phyloP scores from a whole-genome alignment of 495 filamentous ascomycete species.

The Aspergillus wentii region DNA sequence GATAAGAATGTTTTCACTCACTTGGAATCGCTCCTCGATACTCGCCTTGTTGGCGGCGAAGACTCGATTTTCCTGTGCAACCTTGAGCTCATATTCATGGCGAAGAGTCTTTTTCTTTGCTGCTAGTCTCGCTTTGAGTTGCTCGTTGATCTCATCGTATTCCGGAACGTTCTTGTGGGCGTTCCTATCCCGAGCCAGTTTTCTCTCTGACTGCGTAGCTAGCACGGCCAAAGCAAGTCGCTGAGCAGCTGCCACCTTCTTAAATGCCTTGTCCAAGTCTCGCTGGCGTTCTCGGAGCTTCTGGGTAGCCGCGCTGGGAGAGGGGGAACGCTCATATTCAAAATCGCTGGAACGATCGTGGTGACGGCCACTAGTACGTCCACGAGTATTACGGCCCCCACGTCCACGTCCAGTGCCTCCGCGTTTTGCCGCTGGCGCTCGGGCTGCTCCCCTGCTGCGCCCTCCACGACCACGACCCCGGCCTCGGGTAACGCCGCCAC shows the following conservation, averaged over 20 bases:
- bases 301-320: constrained; percentile 28
- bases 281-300: constrained; percentile 37
- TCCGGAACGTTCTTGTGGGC: constrained; percentile 39
- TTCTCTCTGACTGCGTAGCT: constrained; percentile 33
- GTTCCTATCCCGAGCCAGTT: constrained; percentile 34
- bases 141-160: constrained; percentile 23
- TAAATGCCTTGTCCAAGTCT: constrained; percentile 37
- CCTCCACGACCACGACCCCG: constrained; percentile 35
- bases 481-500: constrained; percentile 9
- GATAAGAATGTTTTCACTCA: constrained; percentile 12
- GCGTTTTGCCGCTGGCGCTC: constrained; percentile 14
- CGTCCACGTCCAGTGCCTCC: too few species aligned
- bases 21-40: constrained; percentile 22
- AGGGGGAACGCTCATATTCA: constrained; percentile 30
- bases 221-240: constrained; percentile 32
- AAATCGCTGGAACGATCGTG: constrained; percentile 22
- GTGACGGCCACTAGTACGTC: constrained; percentile 16
- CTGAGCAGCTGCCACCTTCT: constrained; percentile 36
- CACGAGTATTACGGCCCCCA: constrained; percentile 15
- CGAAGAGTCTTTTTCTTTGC: constrained; percentile 14
- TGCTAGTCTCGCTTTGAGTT: constrained; percentile 12
- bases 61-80: constrained; percentile 21
- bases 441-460: constrained; percentile 25
- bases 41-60: constrained; percentile 22
- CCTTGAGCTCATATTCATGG: constrained; percentile 23